Evolutionary conservation across 2,329 filamentous ascomycete species (phyloP).

Genomic region (Phialophora macrospora): DNA sequence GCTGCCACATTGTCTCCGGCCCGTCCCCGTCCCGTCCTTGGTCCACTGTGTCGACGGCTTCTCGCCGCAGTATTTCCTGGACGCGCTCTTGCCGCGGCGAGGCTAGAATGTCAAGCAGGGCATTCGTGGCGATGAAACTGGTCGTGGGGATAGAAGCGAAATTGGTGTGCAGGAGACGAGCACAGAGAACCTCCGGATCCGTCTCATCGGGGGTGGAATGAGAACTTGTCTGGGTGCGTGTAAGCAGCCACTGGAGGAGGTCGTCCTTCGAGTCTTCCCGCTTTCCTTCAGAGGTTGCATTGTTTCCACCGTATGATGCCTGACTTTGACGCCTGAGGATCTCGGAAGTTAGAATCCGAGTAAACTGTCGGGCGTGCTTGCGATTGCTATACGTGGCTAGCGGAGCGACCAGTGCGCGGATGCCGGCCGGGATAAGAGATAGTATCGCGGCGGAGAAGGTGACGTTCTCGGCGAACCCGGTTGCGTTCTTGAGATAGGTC

Average conservation of each 20-base stretch:
- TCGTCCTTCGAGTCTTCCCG: constrained; percentile 52
- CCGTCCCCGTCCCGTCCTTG: neutral
- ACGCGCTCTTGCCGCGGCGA: constrained; percentile 43
- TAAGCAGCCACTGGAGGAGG: constrained; percentile 59
- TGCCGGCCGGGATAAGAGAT: constrained; percentile 52
- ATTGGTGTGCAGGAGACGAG: constrained; percentile 58
- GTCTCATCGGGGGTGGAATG: constrained; percentile 47
- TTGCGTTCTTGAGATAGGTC: constrained; percentile 54
- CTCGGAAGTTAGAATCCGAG: constrained; percentile 53
- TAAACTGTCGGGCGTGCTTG: constrained; percentile 54
- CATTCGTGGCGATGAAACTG: constrained; percentile 41
- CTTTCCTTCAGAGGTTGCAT: constrained; percentile 42
- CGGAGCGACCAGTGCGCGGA: constrained; percentile 58
- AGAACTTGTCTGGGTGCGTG: constrained; percentile 18
- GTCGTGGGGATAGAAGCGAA: constrained; percentile 44
- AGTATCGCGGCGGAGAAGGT: constrained; percentile 55
- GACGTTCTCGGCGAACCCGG: constrained; percentile 58
- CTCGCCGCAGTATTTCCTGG: constrained; percentile 36
- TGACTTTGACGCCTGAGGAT: constrained; percentile 56
- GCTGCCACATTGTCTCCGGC: constrained; percentile 42
- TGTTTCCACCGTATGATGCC: constrained; percentile 50
- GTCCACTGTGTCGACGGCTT: constrained; percentile 33
- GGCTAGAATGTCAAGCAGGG: constrained; percentile 41
- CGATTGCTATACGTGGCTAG: constrained; percentile 55
- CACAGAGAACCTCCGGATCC: constrained; percentile 53